Percentiles rank a stretch among this genome's conserved stretches.
phyloP scores from a whole-genome alignment of 2,329 filamentous ascomycete genomes.

The Nemania abortiva region DNA sequence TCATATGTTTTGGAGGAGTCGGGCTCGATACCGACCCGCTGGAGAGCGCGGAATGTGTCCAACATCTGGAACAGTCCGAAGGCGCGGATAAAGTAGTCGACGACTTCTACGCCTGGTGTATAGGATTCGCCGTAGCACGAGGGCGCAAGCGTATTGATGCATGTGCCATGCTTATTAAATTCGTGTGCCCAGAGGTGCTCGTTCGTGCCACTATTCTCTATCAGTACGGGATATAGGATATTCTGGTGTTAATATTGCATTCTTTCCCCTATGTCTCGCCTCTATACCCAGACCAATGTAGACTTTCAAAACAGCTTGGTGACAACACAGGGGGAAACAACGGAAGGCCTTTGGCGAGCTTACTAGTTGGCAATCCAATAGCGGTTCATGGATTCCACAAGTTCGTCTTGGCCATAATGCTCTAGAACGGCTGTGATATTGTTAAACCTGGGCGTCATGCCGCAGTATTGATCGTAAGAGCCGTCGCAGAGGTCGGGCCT shows the following conservation, averaged over 20 bases:
- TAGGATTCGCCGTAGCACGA: constrained; percentile 71
- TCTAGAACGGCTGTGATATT: constrained; percentile 59
- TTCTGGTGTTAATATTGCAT: neutral
- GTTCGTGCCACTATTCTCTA: constrained; percentile 53
- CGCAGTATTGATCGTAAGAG: constrained; percentile 58
- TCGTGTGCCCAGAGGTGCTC: constrained; percentile 74
- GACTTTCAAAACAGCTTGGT: neutral
- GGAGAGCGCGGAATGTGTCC: constrained; percentile 58
- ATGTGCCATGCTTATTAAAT: constrained; percentile 79
- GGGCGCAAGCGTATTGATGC: constrained; percentile 75
- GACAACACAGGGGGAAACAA: neutral
- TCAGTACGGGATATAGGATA: constrained; percentile 17
- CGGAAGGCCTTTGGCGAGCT: constrained; percentile 10
- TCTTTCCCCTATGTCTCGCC: neutral
- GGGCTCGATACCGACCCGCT: constrained; percentile 54
- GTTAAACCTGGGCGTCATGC: constrained; percentile 57
- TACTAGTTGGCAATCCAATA: constrained; percentile 59
- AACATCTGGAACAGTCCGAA: constrained; percentile 57
- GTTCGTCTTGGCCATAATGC: constrained; percentile 55
- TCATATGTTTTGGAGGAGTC: constrained; percentile 55
- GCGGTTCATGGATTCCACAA: constrained; percentile 57
- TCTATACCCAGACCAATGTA: neutral
- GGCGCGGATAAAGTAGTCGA: constrained; percentile 61
- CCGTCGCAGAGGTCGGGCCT: constrained; percentile 61
- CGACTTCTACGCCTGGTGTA: constrained; percentile 56